Evolutionary conservation across 345 rosid species (phyloP).

Genomic region (Citrus hindsii): DNA sequence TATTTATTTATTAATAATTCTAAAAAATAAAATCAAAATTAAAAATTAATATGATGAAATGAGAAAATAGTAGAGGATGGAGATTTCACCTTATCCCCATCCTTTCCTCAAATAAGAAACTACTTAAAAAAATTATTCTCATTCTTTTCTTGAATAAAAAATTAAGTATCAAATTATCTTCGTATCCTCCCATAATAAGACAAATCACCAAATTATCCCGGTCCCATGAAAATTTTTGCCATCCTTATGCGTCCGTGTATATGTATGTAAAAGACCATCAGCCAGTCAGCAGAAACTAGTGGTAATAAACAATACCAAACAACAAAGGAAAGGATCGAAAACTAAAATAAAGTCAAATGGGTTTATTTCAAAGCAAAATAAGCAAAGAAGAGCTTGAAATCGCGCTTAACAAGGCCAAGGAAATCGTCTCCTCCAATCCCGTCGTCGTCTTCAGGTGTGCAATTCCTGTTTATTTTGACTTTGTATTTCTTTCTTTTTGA

Average conservation of each 20-base stretch:
- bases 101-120: fast-evolving
- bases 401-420: constrained; percentile 51
- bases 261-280: no score
- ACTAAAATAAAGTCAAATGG: constrained; percentile 6
- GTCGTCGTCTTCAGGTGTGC: constrained; percentile 65
- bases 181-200: fast-evolving
- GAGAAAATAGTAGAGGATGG: fast-evolving
- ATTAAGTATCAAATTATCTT: fast-evolving
- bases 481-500: background rate
- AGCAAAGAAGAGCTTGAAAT: constrained; percentile 43
- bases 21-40: no score
- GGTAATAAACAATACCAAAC: no score
- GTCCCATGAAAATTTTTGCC: fast-evolving
- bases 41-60: no score
- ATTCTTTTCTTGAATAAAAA: fast-evolving
- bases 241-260: no score
- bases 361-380: constrained; percentile 24
- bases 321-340: no score
- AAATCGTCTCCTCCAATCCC: constrained; percentile 51
- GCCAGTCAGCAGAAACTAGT: no score
- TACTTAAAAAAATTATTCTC: no score
- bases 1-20: no score
- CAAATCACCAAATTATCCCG: fast-evolving
- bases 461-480: background rate
- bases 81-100: fast-evolving